These are phyloP conservation scores for Microbotryum saponariae DNA, from an alignment of 1,284 basidiomycete species.

Conservation along the genomic window DNA sequence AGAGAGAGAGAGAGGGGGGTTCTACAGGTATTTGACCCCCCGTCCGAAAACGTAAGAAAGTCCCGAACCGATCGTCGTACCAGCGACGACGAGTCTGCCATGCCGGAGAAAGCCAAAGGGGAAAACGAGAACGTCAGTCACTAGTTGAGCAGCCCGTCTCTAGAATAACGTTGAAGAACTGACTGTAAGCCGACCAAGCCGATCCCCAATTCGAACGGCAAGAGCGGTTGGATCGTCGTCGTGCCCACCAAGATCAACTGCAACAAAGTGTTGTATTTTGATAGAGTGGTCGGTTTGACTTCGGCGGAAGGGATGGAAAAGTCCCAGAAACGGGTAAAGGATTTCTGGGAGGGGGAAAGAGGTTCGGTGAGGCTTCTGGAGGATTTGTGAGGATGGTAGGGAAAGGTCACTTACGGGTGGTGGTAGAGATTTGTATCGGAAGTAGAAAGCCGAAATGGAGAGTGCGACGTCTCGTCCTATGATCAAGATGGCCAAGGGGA, in stretches of 20 bases:
- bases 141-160: no score
- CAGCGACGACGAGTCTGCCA: constrained; percentile 68
- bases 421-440: constrained; percentile 82
- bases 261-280: constrained; percentile 80
- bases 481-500: constrained; percentile 75
- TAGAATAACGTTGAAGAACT: constrained; percentile 36
- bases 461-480: constrained; percentile 82
- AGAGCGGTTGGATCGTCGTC: constrained; percentile 74
- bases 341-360: constrained; percentile 50
- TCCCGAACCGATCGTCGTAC: constrained; percentile 87
- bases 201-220: constrained; percentile 55
- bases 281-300: constrained; percentile 46
- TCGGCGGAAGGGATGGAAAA: constrained; percentile 89
- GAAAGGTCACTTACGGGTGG: constrained; percentile 57
- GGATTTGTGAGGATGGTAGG: not conserved
- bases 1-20: no score
- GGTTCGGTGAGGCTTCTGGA: not conserved
- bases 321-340: constrained; percentile 84
- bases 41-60: constrained; percentile 75
- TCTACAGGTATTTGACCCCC: constrained; percentile 50
- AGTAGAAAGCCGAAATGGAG: constrained; percentile 84
- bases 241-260: constrained; percentile 83
- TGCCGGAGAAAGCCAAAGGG: not conserved
- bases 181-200: constrained; percentile 59
- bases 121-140: no score